Conservation (phyloP, 192 early-diverging fungal species). For the Obelidium mucronatum region DNA sequence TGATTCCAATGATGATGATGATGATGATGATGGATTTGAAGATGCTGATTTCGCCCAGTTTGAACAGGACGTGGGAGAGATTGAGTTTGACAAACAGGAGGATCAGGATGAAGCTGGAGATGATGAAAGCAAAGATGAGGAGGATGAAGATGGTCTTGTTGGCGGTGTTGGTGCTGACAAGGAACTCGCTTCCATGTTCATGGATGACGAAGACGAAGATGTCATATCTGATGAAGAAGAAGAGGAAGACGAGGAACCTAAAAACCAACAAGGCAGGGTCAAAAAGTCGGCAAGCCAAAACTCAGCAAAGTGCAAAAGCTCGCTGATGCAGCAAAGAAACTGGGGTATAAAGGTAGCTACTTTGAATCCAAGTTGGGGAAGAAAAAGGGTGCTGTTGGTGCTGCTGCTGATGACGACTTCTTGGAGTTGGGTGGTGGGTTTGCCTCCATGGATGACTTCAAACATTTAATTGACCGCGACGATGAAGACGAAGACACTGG, state of each 20-base stretch:
- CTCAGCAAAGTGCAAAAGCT: conserved; percentile 54
- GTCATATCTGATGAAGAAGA: conserved; percentile 35
- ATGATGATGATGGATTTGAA: conserved; percentile 26
- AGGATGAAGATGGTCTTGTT: conserved; percentile 53
- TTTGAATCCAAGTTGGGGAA: conserved; percentile 48
- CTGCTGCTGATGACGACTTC: conserved; percentile 52
- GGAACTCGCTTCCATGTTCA: conserved; percentile 33
- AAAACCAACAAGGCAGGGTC: conserved; percentile 39
- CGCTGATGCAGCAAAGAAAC: conserved; percentile 57
- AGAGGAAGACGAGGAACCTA: conserved; percentile 54
- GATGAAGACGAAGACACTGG: conserved; percentile 51
- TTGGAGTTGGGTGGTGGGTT: conserved; percentile 52
- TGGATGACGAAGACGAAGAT: conserved; percentile 33
- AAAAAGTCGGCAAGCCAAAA: conserved; percentile 50
- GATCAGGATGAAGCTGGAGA: conserved; percentile 53
- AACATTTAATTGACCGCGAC: conserved; percentile 54
- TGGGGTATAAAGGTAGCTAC: conserved; percentile 64
- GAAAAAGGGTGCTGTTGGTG: neutral
- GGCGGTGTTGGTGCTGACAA: conserved; percentile 33
- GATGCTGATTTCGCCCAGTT: conserved; percentile 58
- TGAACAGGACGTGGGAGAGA: conserved; percentile 64
- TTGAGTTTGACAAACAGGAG: conserved; percentile 42
- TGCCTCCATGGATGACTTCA: conserved; percentile 69
- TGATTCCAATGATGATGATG: neutral
- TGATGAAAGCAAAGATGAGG: conserved; percentile 40